phyloP scores from a whole-genome alignment of 1,284 basidiomycete genomes.

The Inonotus obliquus region DNA sequence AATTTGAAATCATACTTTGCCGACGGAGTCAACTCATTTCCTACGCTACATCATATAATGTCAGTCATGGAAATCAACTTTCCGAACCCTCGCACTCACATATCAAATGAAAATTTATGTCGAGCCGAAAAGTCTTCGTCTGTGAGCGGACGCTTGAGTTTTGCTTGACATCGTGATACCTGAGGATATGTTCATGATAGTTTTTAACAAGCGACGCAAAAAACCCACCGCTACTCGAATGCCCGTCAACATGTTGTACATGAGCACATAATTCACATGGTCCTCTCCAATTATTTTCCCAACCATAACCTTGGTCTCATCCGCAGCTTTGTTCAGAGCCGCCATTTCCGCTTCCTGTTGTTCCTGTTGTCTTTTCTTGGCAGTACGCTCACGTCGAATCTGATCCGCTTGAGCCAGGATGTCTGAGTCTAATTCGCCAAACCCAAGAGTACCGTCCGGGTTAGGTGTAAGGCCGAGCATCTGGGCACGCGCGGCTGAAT shows the following conservation, averaged over 20 bases:
- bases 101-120: conserved; percentile 98
- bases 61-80: conserved; percentile 2
- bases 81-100: conserved; percentile 49
- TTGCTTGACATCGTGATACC: conserved; percentile 96
- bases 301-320: conserved; percentile 65
- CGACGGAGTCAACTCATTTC: conserved; percentile 95
- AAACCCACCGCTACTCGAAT: conserved; percentile 86
- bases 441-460: conserved; percentile 19
- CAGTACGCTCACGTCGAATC: conserved; percentile 70
- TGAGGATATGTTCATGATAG: conserved; percentile 28
- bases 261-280: conserved; percentile 97
- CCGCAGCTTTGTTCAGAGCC: conserved; percentile 38
- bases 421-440: conserved; percentile 46
- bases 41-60: conserved; percentile 52
- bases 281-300: conserved; percentile 96
- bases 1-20: conserved; percentile 98
- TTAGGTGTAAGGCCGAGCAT: conserved; percentile 15
- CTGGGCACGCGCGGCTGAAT: conserved; percentile 9
- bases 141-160: conserved; percentile 81
- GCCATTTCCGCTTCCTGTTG: conserved; percentile 43
- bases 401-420: conserved; percentile 82
- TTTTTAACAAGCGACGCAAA: conserved; percentile 22
- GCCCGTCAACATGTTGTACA: conserved; percentile 99
- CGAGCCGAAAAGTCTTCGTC: conserved; percentile 85
- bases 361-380: conserved; percentile 59